Conservation (phyloP, 495 filamentous ascomycete genomes). For the Aspergillus sclerotiicarbonarius region DNA sequence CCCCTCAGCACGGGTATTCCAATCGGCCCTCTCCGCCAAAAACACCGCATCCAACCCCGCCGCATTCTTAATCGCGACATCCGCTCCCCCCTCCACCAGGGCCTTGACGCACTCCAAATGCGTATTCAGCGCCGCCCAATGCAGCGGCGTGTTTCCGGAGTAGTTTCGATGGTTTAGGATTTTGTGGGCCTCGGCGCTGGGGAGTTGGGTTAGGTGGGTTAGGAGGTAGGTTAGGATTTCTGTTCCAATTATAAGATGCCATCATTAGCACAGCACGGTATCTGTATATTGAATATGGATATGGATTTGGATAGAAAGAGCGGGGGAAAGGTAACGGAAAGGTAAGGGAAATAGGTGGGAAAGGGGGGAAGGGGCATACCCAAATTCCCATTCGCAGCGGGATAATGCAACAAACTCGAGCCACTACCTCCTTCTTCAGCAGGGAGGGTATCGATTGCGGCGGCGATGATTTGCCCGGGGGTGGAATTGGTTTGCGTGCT, state of each 20-base stretch:
- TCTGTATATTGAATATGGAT: no score
- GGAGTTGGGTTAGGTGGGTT: conserved; percentile 33
- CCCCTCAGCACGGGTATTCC: conserved; percentile 31
- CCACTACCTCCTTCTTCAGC: conserved; percentile 58
- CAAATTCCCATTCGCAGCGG: conserved; percentile 80
- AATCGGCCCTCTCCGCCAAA: conserved; percentile 69
- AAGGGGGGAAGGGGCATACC: conserved; percentile 48
- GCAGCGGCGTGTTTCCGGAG: conserved; percentile 82
- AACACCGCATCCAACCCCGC: conserved; percentile 84
- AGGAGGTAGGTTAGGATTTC: conserved; percentile 53
- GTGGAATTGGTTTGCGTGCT: conserved; percentile 51
- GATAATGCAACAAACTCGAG: conserved; percentile 72
- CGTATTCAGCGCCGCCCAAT: conserved; percentile 90
- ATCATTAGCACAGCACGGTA: no score
- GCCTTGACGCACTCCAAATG: conserved; percentile 76
- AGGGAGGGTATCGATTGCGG: conserved; percentile 65
- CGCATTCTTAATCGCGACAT: conserved; percentile 69
- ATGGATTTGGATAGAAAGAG: not conserved
- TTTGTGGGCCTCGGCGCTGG: conserved; percentile 3
- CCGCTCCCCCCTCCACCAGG: conserved; percentile 70
- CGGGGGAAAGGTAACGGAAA: conserved; percentile 3
- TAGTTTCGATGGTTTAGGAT: conserved; percentile 69
- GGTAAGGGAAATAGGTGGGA: conserved; percentile 1
- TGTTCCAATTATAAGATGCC: no score
- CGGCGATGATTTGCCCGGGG: conserved; percentile 56